Percentiles rank a stretch among this genome's conserved stretches.
phyloP scores from a whole-genome alignment of 2,329 filamentous ascomycete species.

The Dactylellina haptotyla region DNA sequence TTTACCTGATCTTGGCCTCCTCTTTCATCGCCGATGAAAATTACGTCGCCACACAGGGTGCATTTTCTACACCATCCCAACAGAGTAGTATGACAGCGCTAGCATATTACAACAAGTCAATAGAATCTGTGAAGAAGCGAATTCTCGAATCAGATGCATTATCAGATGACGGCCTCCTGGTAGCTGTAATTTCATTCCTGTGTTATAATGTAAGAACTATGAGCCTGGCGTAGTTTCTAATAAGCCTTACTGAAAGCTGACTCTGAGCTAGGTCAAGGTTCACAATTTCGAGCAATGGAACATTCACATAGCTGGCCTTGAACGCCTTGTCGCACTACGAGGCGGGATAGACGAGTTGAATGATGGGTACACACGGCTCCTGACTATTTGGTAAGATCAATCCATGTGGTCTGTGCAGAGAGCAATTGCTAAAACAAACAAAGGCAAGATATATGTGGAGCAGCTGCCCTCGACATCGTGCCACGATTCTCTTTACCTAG shows the following conservation, averaged over 20 bases:
- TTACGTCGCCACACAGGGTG: background rate
- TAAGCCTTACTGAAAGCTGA: slow-evolving; percentile 7
- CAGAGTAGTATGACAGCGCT: slow-evolving; percentile 11
- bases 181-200: slow-evolving; percentile 31
- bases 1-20: slow-evolving; percentile 18
- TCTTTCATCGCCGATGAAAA: slow-evolving; percentile 7
- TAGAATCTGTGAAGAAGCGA: slow-evolving; percentile 22
- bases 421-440: slow-evolving; percentile 14
- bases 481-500: slow-evolving; percentile 15
- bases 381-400: slow-evolving; percentile 17
- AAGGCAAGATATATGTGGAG: slow-evolving; percentile 30
- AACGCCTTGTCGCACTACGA: slow-evolving; percentile 13
- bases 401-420: background rate
- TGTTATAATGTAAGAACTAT: slow-evolving; percentile 23
- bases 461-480: slow-evolving; percentile 7
- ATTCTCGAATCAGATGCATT: slow-evolving; percentile 18
- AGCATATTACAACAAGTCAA: slow-evolving; percentile 28
- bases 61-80: slow-evolving; percentile 1
- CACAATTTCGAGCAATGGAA: slow-evolving; percentile 25
- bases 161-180: slow-evolving; percentile 18
- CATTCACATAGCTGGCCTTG: slow-evolving; percentile 22
- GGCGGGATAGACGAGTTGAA: slow-evolving; percentile 18
- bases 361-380: slow-evolving; percentile 15
- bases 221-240: background rate
- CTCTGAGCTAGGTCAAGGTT: slow-evolving; percentile 14